phyloP scores from a whole-genome alignment of 257 asterid species.

The Osmanthus fragrans region DNA sequence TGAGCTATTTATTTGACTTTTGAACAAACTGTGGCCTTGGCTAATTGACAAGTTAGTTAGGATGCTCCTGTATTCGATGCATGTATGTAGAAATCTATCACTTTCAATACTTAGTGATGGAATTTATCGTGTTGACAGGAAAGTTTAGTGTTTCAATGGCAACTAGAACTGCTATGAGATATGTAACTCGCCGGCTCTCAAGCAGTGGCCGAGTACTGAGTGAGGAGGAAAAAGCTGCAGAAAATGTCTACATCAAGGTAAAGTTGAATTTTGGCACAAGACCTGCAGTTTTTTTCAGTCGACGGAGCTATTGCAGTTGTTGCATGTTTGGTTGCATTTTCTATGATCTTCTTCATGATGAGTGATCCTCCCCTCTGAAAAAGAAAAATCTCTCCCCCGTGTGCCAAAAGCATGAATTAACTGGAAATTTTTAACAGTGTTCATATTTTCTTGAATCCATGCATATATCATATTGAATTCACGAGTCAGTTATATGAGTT shows the following conservation, averaged over 20 bases:
- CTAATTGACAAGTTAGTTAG: conserved; percentile 13
- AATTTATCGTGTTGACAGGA: conserved; percentile 31
- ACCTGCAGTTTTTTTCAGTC: background rate
- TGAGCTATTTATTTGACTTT: background rate
- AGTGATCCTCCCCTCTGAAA: background rate
- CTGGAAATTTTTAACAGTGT: too few species aligned
- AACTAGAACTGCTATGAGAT: conserved; percentile 67
- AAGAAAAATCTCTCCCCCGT: background rate
- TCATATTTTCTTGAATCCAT: background rate
- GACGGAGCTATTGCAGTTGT: background rate
- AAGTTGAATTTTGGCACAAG: conserved; percentile 4
- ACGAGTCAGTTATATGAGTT: background rate
- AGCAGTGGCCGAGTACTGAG: conserved; percentile 70
- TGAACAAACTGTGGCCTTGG: background rate
- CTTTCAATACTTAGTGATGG: conserved; percentile 1
- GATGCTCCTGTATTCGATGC: background rate
- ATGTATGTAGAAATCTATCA: background rate
- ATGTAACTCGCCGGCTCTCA: conserved; percentile 72
- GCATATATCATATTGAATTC: background rate
- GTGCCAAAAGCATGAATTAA: background rate
- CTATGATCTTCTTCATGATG: too few species aligned
- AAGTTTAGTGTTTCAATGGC: conserved; percentile 56
- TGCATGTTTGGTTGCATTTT: conserved; percentile 2
- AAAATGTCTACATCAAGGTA: conserved; percentile 91
- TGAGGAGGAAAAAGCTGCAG: conserved; percentile 99